phyloP scores from a whole-genome alignment of 495 filamentous ascomycete species.

The Aspergillus funiculosus region DNA sequence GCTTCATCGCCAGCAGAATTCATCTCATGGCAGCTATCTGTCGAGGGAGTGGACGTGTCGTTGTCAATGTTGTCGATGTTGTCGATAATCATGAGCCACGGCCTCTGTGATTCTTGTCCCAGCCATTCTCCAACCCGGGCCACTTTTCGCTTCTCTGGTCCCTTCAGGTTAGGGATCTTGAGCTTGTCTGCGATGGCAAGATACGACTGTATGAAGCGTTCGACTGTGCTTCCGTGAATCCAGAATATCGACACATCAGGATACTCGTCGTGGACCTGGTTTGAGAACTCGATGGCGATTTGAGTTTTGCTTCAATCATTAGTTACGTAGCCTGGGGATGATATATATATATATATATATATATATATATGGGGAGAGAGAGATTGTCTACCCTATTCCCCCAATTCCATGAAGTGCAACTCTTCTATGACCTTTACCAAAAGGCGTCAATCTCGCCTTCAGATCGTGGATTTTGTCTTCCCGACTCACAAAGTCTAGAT shows the following conservation, averaged over 20 bases:
- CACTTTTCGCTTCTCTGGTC: too few species aligned
- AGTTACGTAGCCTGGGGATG: too few species aligned
- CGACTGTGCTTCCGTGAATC: conserved; percentile 34
- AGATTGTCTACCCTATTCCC: conserved; percentile 23
- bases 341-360: neutral
- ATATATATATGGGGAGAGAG: neutral
- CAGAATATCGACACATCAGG: conserved; percentile 35
- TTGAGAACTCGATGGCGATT: conserved; percentile 37
- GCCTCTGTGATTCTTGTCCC: too few species aligned
- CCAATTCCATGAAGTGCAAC: conserved; percentile 27
- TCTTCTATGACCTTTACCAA: conserved; percentile 15
- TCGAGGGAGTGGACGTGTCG: too few species aligned
- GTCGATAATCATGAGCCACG: too few species aligned
- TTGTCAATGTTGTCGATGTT: too few species aligned
- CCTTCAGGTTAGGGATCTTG: too few species aligned
- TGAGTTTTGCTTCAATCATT: conserved; percentile 27
- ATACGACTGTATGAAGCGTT: too few species aligned
- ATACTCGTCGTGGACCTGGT: conserved; percentile 18
- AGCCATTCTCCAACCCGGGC: too few species aligned
- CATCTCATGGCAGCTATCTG: too few species aligned
- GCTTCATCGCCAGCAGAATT: too few species aligned
- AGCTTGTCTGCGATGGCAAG: too few species aligned
- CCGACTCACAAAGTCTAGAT: conserved; percentile 11
- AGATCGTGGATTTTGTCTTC: conserved; percentile 1
- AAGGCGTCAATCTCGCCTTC: neutral